Base-by-base conservation (phyloP, 805 yeast genomes). In the Metschnikowia shivogae region DNA sequence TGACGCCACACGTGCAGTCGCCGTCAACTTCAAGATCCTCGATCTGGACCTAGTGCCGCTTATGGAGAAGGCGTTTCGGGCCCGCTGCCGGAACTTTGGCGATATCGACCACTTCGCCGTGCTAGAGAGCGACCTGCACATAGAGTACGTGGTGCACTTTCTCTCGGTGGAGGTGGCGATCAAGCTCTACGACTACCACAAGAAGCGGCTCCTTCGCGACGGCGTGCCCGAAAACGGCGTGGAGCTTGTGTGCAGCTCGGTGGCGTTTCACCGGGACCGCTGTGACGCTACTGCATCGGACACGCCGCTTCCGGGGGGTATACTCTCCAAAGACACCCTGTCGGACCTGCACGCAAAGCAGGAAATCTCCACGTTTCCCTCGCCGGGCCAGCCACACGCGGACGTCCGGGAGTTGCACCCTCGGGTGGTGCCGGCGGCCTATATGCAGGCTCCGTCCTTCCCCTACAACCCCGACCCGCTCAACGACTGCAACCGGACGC, bases 401-500 rank as follows among this genome's bases (percentile, higher is more conserved):
- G 34, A 17, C 10, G 17, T 17, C 4, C 9, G 28, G 12, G 40
- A 37, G 7, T n/a, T n/a, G 4, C 40, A 6, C 27, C 8, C n/a
- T n/a, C 19, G 27, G n/a, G 12, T 29, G 34, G 9, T 19, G 8
- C 27, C 30, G 22, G 29, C 30, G 22, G 29, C 49, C 6, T 27
- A 29, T 32, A 20, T 34, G 37, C 31, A 35, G 12, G 11, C 41
- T 0, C 39, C 42, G 2, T 41, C 47, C 6, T 46, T 42, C 13
- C 58, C 48, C 32, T 44, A 45, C 38, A 57, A 60, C 34, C 60
- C 65, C 0, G 72, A 64, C 36, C 59, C 69, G 3, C 54, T 52
- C 37, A 68, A 67, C 46, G 54, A 57, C n/a, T 71, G 72, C 11
- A 86, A 85, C 58, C 70, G 95, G 59, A 81, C 90, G 1, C 77